These are phyloP conservation scores for Xylaria sp. DNA, from an alignment of 2,329 filamentous ascomycete species.

Conservation along the genomic window DNA sequence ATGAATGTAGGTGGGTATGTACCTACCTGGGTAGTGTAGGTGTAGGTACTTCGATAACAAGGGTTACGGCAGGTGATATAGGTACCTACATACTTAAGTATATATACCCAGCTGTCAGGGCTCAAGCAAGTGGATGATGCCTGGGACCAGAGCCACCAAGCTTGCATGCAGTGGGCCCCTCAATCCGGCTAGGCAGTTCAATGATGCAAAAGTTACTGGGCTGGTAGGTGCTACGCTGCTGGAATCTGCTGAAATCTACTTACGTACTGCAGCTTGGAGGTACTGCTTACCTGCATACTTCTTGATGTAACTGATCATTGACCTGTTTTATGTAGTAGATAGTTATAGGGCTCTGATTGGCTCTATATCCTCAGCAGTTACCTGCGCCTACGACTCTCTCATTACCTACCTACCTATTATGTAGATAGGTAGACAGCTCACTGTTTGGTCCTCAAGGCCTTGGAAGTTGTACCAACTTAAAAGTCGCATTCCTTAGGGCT, in stretches of 20 bases:
- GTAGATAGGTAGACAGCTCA: neutral
- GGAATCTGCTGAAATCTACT: neutral
- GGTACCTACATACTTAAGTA: too few relatives aligned
- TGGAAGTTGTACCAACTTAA: too few relatives aligned
- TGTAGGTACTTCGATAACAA: neutral
- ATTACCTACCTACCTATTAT: neutral
- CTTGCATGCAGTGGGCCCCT: neutral
- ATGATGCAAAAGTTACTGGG: neutral
- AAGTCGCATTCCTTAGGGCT: too few relatives aligned
- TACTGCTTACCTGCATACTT: neutral
- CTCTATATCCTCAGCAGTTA: constrained; percentile 1
- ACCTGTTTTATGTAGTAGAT: neutral
- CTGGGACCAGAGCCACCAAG: neutral
- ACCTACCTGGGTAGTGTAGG: too few relatives aligned
- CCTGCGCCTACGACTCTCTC: neutral
- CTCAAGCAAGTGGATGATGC: neutral
- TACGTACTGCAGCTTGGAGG: too few relatives aligned
- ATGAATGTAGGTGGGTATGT: neutral
- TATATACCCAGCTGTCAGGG: too few relatives aligned
- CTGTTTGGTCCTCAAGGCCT: too few relatives aligned
- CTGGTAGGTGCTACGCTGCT: neutral
- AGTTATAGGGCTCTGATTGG: constrained; percentile 20
- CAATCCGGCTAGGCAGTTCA: neutral
- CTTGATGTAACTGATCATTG: neutral
- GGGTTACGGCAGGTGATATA: too few relatives aligned